Conservation (phyloP, 768 basidiomycete genomes). For the Auricularia sp. region DNA sequence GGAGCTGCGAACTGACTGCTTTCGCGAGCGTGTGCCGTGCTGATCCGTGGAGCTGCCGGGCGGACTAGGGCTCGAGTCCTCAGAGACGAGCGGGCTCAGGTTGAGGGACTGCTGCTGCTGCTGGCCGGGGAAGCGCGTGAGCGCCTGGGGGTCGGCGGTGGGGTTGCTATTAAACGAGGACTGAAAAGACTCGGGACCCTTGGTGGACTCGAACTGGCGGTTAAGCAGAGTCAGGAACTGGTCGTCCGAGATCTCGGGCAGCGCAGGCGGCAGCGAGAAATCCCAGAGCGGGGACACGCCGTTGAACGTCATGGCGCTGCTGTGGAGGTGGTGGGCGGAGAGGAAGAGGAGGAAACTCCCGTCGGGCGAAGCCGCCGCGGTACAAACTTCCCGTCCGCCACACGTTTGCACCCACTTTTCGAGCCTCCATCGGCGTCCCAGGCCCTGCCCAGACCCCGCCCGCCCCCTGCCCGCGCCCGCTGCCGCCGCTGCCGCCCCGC, state of each 20-base stretch:
- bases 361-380: neutral
- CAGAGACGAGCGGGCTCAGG: constrained; percentile 51
- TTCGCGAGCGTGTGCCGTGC: constrained; percentile 20
- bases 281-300: constrained; percentile 56
- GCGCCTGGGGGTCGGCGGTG: constrained; percentile 21
- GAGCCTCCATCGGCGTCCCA: no score
- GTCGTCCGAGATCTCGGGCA: constrained; percentile 60
- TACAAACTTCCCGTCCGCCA: neutral
- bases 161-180: constrained; percentile 12
- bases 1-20: constrained; percentile 21
- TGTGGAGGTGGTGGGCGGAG: neutral
- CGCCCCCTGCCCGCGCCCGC: no score
- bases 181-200: constrained; percentile 18
- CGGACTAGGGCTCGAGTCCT: constrained; percentile 74
- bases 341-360: neutral
- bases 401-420: neutral
- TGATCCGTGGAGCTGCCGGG: constrained; percentile 35
- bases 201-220: constrained; percentile 47
- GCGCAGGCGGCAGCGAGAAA: constrained; percentile 38
- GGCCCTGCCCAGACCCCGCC: no score
- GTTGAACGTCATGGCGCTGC: constrained; percentile 39
- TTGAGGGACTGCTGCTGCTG: constrained; percentile 27
- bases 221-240: constrained; percentile 70
- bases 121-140: constrained; percentile 49
- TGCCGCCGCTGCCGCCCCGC: no score